Evolutionary conservation across 2,329 filamentous ascomycete species (phyloP).

Genomic region (Colletotrichum sojae): DNA sequence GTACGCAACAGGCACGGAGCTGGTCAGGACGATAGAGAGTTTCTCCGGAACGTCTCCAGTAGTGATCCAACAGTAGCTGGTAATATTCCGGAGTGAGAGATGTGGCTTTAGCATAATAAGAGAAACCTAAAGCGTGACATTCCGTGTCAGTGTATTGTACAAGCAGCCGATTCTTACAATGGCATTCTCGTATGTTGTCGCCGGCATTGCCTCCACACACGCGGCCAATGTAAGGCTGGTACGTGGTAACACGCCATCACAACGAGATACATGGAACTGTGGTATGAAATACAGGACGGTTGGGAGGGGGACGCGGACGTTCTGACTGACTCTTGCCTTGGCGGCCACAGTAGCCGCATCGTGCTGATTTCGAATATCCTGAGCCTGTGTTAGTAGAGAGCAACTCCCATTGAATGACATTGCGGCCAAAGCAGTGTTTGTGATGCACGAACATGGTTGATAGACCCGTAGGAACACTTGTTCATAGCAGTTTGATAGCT

Average conservation of each 20-base stretch:
- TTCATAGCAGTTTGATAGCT: neutral
- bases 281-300: conserved; percentile 18
- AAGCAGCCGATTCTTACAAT: conserved; percentile 7
- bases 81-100: conserved; percentile 77
- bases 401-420: neutral
- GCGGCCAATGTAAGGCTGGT: conserved; percentile 4
- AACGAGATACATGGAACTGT: conserved; percentile 9
- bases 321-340: conserved; percentile 65
- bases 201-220: conserved; percentile 4
- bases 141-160: conserved; percentile 44
- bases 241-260: conserved; percentile 20
- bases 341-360: conserved; percentile 67
- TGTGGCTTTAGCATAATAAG: conserved; percentile 77
- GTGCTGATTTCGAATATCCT: conserved; percentile 68
- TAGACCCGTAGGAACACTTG: neutral
- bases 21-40: conserved; percentile 86
- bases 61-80: conserved; percentile 79
- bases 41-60: conserved; percentile 81
- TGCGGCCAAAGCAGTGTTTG: neutral
- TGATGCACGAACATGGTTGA: neutral
- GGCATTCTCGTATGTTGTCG: conserved; percentile 4
- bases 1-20: conserved; percentile 87
- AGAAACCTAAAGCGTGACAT: conserved; percentile 68
- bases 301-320: conserved; percentile 49
- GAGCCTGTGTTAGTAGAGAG: conserved; percentile 13